Evolutionary conservation across 2,329 filamentous ascomycete species (phyloP), one percentile per base, ranked within the genome.

Genomic region (Madurella mycetomatis): DNA sequence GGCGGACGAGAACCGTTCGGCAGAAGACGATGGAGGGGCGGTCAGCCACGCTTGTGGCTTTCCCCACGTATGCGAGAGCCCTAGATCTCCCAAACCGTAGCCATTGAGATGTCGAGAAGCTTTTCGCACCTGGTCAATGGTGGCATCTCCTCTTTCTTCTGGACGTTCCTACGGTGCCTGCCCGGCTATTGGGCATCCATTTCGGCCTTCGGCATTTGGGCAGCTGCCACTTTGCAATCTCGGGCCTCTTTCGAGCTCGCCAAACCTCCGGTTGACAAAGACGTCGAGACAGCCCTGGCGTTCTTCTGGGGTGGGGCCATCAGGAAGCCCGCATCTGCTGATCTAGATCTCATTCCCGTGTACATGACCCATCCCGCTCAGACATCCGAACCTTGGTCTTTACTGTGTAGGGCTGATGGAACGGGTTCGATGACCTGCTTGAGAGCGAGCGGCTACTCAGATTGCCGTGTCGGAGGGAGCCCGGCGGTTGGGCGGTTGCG

Each of bases 41-140:
- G 31, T 34, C 51, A 57, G 57, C 57, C 57, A 59, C 57, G 18
- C 18, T 12, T 59, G 57, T 59, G 57, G 57, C 54, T 59, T 44
- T n/a, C 32, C 41, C 40, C 48, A 17, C 32, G 32, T 7, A 37
- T 37, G 34, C 34, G 13, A 37, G 30, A 25, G 13, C 15, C 8
- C n/a, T 30, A 7, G 7, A 34, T 32, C 12, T 34, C 17, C 9
- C 9, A 32, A 17, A 19, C 46, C 44, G 42, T 41, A 18, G 37
- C 32, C 34, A 41, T 45, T 43, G 31, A 40, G 17, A 34, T 40
- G 12, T 50, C 41, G n/a, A 52, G 37, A 40, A 44, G 13, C 44
- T 44, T 42, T 43, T 44, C 47, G 45, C 44, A 48, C 15, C 25
- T 30, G 32, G 40, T 37, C 34, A 11, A 37, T 37, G 34, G 13